Conservation (phyloP, 108 stramenopile species). For the Skeletonema marinoi region DNA sequence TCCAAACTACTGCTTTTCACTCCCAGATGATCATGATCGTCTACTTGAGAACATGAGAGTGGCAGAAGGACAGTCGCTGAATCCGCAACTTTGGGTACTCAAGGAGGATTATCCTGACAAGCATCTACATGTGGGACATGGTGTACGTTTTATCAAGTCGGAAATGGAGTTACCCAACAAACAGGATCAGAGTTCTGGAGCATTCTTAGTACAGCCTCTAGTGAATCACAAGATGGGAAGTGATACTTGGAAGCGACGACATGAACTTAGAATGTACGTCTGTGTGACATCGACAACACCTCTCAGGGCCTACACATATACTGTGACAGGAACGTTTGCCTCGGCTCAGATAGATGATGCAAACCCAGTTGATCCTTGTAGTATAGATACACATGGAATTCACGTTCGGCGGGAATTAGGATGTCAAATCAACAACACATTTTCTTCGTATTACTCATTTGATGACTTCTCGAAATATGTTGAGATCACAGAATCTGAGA, state of each 20-base stretch:
- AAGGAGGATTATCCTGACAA: constrained; percentile 1
- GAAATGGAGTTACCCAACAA: neutral
- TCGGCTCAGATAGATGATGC: neutral
- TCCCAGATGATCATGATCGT: constrained; percentile 4
- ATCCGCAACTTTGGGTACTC: neutral
- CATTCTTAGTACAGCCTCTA: constrained; percentile 6
- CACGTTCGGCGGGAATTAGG: neutral
- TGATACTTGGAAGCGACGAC: neutral
- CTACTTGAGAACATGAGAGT: neutral
- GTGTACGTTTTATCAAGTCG: constrained; percentile 6
- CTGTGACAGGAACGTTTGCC: neutral
- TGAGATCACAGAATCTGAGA: neutral
- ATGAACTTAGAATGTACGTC: constrained; percentile 12
- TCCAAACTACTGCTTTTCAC: neutral
- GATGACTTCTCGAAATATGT: neutral
- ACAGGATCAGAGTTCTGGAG: neutral
- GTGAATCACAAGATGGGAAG: constrained; percentile 3
- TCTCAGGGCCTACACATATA: constrained; percentile 3
- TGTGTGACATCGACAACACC: constrained; percentile 11
- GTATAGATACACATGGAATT: constrained; percentile 6
- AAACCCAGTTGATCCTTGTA: constrained; percentile 2
- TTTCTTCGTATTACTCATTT: neutral
- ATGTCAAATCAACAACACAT: constrained; percentile 1
- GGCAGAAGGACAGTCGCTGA: neutral
- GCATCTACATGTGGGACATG: constrained; percentile 1